Percentiles rank a stretch among this genome's conserved stretches.
These are phyloP conservation scores for Cenchrus fungigraminus DNA, from an alignment of 176 grass and related monocot species.

Conservation along the genomic window DNA sequence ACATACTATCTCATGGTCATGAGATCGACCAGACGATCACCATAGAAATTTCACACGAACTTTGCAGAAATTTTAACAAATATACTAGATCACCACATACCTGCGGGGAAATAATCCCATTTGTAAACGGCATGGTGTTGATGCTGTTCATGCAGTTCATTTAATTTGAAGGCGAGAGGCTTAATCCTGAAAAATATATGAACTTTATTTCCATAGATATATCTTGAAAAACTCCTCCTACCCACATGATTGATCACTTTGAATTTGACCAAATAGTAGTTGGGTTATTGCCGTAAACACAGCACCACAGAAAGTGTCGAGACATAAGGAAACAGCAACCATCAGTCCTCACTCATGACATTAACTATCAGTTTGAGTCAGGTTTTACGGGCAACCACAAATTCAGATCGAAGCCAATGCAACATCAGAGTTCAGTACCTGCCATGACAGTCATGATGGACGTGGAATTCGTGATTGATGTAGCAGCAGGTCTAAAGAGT, in stretches of 20 bases:
- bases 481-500: neutral
- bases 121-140: neutral
- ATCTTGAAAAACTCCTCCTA: neutral
- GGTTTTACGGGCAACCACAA: slow-evolving; percentile 12
- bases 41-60: neutral
- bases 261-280: slow-evolving; percentile 3
- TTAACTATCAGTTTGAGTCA: slow-evolving; percentile 23
- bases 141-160: neutral
- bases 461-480: neutral
- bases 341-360: neutral
- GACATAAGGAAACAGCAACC: neutral
- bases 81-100: neutral
- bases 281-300: neutral
- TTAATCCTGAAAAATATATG: neutral
- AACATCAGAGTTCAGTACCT: slow-evolving; percentile 16
- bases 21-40: neutral
- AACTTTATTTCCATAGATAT: neutral
- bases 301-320: neutral
- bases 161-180: neutral
- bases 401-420: slow-evolving; percentile 5
- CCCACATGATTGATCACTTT: neutral
- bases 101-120: neutral
- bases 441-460: neutral
- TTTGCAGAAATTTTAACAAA: neutral
- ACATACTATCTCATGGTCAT: neutral